phyloP scores from a whole-genome alignment of 2,329 filamentous ascomycete species.

The Sporothrix schenckii region DNA sequence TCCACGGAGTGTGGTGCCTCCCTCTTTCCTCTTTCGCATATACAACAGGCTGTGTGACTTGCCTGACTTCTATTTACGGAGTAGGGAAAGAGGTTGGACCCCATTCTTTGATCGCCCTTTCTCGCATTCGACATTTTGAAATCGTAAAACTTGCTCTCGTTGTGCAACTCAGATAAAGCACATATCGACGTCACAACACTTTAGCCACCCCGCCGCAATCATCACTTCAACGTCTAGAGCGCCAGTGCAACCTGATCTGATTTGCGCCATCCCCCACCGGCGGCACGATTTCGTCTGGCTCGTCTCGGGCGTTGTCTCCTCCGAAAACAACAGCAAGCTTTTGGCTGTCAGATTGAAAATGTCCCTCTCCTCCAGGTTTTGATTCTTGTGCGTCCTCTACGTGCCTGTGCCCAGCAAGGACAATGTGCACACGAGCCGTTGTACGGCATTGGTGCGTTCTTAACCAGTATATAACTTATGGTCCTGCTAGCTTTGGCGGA shows the following conservation, averaged over 20 bases:
- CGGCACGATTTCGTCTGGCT: constrained; percentile 1
- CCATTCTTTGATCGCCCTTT: not conserved
- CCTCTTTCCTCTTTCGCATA: constrained; percentile 15
- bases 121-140: not conserved
- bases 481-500: not conserved
- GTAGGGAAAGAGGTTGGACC: not conserved
- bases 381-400: not conserved
- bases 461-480: too few species aligned
- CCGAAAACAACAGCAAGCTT: not conserved
- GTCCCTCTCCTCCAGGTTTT: not conserved
- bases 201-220: constrained; percentile 2
- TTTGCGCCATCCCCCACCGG: not conserved
- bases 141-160: too few species aligned
- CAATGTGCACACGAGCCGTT: too few species aligned
- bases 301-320: not conserved
- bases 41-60: not conserved
- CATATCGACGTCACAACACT: not conserved
- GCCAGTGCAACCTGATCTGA: not conserved
- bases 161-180: not conserved
- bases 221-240: not conserved
- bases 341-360: not conserved
- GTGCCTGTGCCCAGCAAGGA: not conserved
- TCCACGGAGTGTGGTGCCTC: not conserved
- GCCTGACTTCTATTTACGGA: not conserved
- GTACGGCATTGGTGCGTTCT: not conserved